These are phyloP conservation scores for Pichia gijzeniarum DNA, from an alignment of 805 yeast genomes.

Conservation along the genomic window DNA sequence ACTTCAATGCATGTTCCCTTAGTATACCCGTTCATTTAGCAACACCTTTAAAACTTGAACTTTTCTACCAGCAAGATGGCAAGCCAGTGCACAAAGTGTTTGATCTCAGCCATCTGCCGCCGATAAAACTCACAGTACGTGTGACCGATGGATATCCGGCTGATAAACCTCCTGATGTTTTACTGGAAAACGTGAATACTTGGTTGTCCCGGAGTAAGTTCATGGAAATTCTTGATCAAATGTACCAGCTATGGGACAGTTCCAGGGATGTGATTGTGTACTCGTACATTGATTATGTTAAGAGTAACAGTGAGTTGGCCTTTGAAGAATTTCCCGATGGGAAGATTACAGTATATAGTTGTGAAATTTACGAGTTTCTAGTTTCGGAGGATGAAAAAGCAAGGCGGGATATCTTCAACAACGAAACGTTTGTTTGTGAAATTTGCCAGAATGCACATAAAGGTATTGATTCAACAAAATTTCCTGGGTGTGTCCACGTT, in stretches of 20 bases:
- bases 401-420: slow-evolving; percentile 26
- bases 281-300: slow-evolving; percentile 12
- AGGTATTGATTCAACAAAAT: slow-evolving; percentile 35
- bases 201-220: slow-evolving; percentile 25
- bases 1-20: slow-evolving; percentile 21
- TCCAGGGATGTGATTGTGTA: slow-evolving; percentile 10
- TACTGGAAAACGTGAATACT: slow-evolving; percentile 20
- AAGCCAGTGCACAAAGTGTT: background rate
- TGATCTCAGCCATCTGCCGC: slow-evolving; percentile 28
- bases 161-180: slow-evolving; percentile 24
- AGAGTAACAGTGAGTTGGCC: slow-evolving; percentile 9
- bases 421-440: slow-evolving; percentile 42
- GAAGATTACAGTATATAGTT: slow-evolving; percentile 5
- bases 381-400: slow-evolving; percentile 16
- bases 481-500: slow-evolving; percentile 42
- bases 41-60: slow-evolving; percentile 3
- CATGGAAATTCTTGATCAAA: slow-evolving; percentile 15
- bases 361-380: slow-evolving; percentile 11
- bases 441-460: slow-evolving; percentile 47
- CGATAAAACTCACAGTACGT: slow-evolving; percentile 25
- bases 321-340: slow-evolving; percentile 1
- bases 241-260: slow-evolving; percentile 6
- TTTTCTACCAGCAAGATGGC: background rate
- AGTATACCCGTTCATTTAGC: slow-evolving; percentile 23
- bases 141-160: slow-evolving; percentile 35